Conservation (phyloP, 2,329 filamentous ascomycete genomes). For the Phyllosticta citrichinensis region DNA sequence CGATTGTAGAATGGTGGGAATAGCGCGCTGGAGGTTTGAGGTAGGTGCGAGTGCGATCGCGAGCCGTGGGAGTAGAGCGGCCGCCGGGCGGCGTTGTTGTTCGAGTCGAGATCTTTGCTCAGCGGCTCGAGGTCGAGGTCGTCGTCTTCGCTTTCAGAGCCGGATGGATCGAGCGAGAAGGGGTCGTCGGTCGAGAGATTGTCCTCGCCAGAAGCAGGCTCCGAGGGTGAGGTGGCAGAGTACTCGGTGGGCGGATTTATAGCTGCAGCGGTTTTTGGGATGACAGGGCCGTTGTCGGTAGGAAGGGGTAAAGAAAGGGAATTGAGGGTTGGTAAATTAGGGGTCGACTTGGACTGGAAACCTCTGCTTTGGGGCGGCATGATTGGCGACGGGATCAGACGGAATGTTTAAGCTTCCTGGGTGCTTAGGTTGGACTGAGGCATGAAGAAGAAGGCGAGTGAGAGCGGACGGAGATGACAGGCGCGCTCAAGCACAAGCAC, state of each 20-base stretch:
- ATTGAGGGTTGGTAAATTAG: conserved; percentile 35
- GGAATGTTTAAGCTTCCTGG: not conserved
- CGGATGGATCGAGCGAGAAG: conserved; percentile 15
- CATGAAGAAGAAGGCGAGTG: not conserved
- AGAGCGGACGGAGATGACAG: not conserved
- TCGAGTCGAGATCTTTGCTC: not conserved
- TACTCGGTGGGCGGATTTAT: conserved; percentile 14
- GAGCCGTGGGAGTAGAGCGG: conserved; percentile 35
- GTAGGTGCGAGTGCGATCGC: conserved; percentile 36
- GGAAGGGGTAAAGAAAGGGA: conserved; percentile 19
- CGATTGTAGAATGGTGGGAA: conserved; percentile 94
- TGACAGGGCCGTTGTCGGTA: conserved; percentile 11
- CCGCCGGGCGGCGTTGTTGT: conserved; percentile 11
- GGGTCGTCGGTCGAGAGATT: conserved; percentile 21
- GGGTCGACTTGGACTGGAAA: conserved; percentile 38
- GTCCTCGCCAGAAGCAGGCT: conserved; percentile 29
- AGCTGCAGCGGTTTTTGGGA: conserved; percentile 10
- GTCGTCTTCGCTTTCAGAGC: conserved; percentile 4
- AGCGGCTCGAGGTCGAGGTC: conserved; percentile 1
- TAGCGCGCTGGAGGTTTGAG: conserved; percentile 23
- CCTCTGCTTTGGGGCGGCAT: conserved; percentile 38
- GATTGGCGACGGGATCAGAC: not conserved
- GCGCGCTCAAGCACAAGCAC: not conserved
- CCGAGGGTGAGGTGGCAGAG: conserved; percentile 22
- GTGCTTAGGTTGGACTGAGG: not conserved